phyloP scores from a whole-genome alignment of 805 yeast species.

The Schizosaccharomyces octosporus region DNA sequence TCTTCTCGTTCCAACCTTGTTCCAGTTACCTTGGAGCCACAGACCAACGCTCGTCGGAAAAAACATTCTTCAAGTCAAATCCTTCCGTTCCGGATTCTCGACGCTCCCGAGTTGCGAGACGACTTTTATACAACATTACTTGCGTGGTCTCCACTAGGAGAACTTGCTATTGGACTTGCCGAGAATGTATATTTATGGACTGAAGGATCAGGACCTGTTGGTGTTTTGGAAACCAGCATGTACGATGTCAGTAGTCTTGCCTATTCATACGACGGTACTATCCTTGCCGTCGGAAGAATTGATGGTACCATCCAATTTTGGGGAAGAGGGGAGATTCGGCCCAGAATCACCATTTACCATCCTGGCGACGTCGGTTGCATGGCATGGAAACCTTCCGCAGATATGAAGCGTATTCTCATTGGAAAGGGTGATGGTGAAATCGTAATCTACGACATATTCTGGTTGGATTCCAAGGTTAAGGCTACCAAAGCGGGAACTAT shows the following conservation, averaged over 20 bases:
- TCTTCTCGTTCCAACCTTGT: too few relatives aligned
- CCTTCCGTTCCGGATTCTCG: conserved; percentile 37
- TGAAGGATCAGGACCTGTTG: neutral
- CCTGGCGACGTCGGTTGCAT: conserved; percentile 61
- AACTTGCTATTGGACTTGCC: conserved; percentile 71
- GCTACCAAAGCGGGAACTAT: neutral
- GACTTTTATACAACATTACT: conserved; percentile 74
- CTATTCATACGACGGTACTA: conserved; percentile 82
- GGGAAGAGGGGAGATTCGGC: conserved; percentile 55
- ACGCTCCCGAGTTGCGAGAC: conserved; percentile 84
- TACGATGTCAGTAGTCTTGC: neutral
- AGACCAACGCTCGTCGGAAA: neutral
- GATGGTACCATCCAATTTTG: conserved; percentile 77
- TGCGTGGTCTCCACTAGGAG: conserved; percentile 66
- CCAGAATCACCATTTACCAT: conserved; percentile 49
- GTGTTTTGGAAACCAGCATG: neutral
- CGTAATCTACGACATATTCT: neutral
- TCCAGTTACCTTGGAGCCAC: too few relatives aligned
- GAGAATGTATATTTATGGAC: conserved; percentile 69
- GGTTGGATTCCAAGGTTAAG: neutral
- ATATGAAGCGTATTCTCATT: neutral
- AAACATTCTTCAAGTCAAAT: neutral
- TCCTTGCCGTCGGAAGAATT: conserved; percentile 58
- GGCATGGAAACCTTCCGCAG: conserved; percentile 35
- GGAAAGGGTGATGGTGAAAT: neutral